Evolutionary conservation across 1,139 yeast genomes (phyloP).

Genomic region (Nakaseomyces kungkrabaensis): DNA sequence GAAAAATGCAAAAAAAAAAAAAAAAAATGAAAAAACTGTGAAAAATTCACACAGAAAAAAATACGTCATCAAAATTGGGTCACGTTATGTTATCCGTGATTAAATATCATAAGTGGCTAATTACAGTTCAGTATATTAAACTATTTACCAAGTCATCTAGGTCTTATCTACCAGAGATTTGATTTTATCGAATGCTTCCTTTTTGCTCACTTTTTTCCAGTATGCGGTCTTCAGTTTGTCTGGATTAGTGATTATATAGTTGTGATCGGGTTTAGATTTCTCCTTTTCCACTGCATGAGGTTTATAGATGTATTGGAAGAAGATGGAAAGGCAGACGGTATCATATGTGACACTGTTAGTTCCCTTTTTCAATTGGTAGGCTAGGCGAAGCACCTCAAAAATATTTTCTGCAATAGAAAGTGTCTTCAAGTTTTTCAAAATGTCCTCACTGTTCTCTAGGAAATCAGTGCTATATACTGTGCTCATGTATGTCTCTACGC

Average conservation of each 20-base stretch:
- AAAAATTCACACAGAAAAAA: neutral
- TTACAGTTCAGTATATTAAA: too few species aligned
- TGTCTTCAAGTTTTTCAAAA: slow-evolving; percentile 13
- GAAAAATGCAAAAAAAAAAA: too few species aligned
- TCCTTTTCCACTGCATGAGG: slow-evolving; percentile 6
- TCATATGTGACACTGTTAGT: slow-evolving; percentile 27
- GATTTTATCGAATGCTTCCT: slow-evolving; percentile 28
- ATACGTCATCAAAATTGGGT: neutral
- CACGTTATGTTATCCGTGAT: neutral
- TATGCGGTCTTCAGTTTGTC: neutral
- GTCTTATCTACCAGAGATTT: slow-evolving; percentile 19
- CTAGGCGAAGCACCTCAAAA: slow-evolving; percentile 18
- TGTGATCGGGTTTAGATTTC: neutral
- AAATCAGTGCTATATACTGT: slow-evolving; percentile 20
- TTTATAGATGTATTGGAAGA: slow-evolving; percentile 22
- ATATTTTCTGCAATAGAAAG: slow-evolving; percentile 13
- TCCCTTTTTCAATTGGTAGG: slow-evolving; percentile 27
- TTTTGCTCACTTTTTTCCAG: slow-evolving; percentile 28
- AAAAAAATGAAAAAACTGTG: neutral
- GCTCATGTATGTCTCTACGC: slow-evolving; percentile 21
- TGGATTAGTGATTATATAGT: neutral
- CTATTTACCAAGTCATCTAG: too few species aligned
- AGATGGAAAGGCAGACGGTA: slow-evolving; percentile 24
- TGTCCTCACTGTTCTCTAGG: slow-evolving; percentile 15
- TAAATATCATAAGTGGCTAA: too few species aligned